Evolutionary conservation across 805 yeast genomes (phyloP).

Genomic region (Starmerella roubikii): DNA sequence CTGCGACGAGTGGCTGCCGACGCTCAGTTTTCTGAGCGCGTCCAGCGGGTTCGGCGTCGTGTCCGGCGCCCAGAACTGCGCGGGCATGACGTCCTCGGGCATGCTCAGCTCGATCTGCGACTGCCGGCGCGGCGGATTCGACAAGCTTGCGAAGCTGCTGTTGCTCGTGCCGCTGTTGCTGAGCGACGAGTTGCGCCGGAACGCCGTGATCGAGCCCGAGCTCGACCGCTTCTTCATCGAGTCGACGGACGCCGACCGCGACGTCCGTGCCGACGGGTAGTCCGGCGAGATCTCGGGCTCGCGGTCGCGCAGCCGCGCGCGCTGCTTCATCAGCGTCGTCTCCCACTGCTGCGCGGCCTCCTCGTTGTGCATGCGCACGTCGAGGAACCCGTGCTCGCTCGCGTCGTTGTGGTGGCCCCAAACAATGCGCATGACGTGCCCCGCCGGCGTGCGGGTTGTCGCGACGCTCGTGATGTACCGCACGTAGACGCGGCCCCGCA

Average conservation of each 20-base stretch:
- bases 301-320: background rate
- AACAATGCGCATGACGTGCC: conserved; percentile 22
- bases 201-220: background rate
- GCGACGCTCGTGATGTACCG: conserved; percentile 39
- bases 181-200: background rate
- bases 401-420: conserved; percentile 40
- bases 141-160: background rate
- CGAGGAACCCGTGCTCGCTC: conserved; percentile 73
- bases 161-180: conserved; percentile 1
- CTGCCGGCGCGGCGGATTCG: no score
- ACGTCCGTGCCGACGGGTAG: background rate
- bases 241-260: background rate
- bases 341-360: conserved; percentile 78
- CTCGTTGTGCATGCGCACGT: conserved; percentile 69
- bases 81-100: background rate
- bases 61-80: background rate
- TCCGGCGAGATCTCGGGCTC: conserved; percentile 1
- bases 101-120: conserved; percentile 11
- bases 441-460: conserved; percentile 27
- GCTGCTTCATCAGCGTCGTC: conserved; percentile 21
- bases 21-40: conserved; percentile 16
- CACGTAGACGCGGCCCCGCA: conserved; percentile 72
- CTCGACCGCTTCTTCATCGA: background rate
- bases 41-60: conserved; percentile 11
- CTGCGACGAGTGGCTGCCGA: conserved; percentile 14